Conservation (phyloP, 163 green algal genomes). For the Prototheca wickerhamii region DNA sequence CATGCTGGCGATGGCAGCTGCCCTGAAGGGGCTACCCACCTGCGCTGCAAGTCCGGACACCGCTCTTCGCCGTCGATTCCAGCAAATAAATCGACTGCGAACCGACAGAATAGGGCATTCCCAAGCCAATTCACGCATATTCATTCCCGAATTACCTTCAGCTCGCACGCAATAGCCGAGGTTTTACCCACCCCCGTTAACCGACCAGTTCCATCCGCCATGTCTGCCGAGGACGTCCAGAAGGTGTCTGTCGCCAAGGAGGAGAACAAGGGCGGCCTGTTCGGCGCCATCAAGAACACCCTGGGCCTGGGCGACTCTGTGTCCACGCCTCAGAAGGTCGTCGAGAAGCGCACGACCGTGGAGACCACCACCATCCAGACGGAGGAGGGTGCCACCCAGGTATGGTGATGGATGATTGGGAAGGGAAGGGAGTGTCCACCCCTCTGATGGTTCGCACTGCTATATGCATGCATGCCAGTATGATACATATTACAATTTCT, state of each 20-base stretch:
- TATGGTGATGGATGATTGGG: background rate
- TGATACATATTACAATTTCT: background rate
- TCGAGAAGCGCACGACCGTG: background rate
- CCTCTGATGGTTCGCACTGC: no score
- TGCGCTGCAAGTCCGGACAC: background rate
- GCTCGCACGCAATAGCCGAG: no score
- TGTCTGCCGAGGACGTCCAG: background rate
- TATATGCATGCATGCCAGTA: no score
- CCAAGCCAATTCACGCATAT: no score
- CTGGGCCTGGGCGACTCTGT: background rate
- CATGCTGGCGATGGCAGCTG: background rate
- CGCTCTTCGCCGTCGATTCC: no score
- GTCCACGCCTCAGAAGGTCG: background rate
- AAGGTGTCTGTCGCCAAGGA: background rate
- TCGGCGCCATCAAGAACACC: background rate
- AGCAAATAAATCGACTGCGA: no score
- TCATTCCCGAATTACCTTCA: no score
- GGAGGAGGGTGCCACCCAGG: background rate
- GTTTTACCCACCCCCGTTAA: no score
- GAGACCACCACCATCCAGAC: background rate
- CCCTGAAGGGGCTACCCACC: background rate
- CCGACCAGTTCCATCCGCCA: background rate
- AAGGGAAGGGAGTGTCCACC: background rate
- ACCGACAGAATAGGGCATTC: no score
- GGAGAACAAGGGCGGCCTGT: background rate